Base-by-base conservation (phyloP, 2,329 filamentous ascomycete species). In the Fusarium udum region DNA sequence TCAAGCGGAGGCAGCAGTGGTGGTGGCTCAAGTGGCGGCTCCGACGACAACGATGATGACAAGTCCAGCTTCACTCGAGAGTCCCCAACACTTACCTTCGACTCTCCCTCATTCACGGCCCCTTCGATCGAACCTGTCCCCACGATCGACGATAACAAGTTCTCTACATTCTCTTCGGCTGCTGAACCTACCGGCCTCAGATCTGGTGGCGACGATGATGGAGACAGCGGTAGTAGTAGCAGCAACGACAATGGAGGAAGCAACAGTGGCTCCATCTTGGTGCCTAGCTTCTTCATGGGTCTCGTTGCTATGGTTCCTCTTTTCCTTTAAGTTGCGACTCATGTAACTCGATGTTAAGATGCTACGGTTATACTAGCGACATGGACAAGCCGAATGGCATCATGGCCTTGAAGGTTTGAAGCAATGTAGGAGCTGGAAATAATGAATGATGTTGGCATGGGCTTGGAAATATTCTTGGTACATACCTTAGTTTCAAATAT, bases 301-400 rank as follows among this genome's bases (percentile, higher is more conserved):
- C 61, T 78, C 15, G 18, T 80, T 18, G 78, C 66, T 13, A 49
- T 79, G 6, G 34, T 76, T 34, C 78, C 78, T 55, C 67, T 80
- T 28, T 16, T 79, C 46, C 69, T 80, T n/a, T 80, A 68, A 74
- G 28, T 18, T 39, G 26, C 6, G 22, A 45, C 6, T 32, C n/a
- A 18, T 24, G 14, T 20, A 48, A 6, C 24, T 45, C 48, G 20
- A 40, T 14, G 34, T 32, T 2, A 14, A 53, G 16, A 32, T 34
- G 34, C 3, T 53, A 42, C 16, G 20, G 5, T 6, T 36, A 18
- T 15, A 15, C 22, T 18, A 11, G n/a, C 4, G 4, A 16, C 5
- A 16, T 18, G 10, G 36, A 32, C 14, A 36, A 24, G 13, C 16
- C 34, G 14, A 32, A 22, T 39, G 26, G n/a, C 22, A 18, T 26